Evolutionary conservation across 2,329 filamentous ascomycete species (phyloP), one percentile per base, ranked within the genome.

Genomic region (Penicillium sp.): DNA sequence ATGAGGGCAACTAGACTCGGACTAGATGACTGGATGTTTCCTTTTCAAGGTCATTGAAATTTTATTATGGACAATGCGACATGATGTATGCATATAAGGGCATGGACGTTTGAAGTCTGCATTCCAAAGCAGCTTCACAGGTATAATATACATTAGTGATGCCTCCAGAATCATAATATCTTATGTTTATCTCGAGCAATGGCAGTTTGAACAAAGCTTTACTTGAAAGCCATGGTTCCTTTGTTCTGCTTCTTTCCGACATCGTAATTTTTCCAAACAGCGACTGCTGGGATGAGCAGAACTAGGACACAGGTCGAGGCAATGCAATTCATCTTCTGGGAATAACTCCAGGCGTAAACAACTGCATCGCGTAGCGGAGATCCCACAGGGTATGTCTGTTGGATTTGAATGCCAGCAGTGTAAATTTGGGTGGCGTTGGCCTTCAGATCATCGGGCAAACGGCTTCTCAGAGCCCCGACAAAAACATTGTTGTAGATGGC

Each of bases 401-500:
- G 62, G 13, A 56, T 43, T 6, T n/a, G 33, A 29, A 63, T 59
- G 3, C 60, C 60, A 8, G 49, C 58, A 5, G 54, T 33, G 35
- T 65, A 69, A 19, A 68, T 57, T 11, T 60, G 49, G 16, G 47
- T 58, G 1, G 59, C 59, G 16, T 62, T 62, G 14, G 55, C 50
- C 46, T 65, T 65, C 4, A 60, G 44, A 3, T 59, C 27, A 2
- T 55, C 52, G 0, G 66, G 65, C 1, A 68, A 55, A 8, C 56
- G 56, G n/a, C 45, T 51, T n/a, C 59, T 43, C 1, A 67, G 54
- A 3, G 63, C 56, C 7, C 50, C 47, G 0, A 65, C 62, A 5
- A 68, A 63, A 0, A 63, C 58, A 10, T 63, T 66, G 39, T 62
- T 67, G 53, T 66, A 68, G 21, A 68, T 65, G 0, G 61, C 62